These are phyloP conservation scores for Paulownia fortunei DNA, from an alignment of 257 asterid genomes.

Conservation along the genomic window DNA sequence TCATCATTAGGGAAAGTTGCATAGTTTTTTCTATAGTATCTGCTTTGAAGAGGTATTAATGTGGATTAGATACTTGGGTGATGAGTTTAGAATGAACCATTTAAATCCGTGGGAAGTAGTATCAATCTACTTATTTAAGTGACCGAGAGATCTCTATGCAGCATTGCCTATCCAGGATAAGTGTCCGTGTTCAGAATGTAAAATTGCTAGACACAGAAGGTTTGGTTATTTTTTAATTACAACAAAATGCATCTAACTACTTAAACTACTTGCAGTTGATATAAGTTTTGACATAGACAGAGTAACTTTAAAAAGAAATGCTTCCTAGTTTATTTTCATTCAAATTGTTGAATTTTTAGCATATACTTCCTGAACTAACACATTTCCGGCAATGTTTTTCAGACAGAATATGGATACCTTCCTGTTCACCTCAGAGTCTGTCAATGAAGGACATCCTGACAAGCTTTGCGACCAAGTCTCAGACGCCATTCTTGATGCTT, in stretches of 20 bases:
- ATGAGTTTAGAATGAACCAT: no score
- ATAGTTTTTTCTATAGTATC: background rate
- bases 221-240: background rate
- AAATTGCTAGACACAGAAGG: background rate
- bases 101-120: no score
- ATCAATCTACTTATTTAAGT: background rate
- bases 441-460: slow-evolving; percentile 77
- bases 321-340: background rate
- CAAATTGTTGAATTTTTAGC: background rate
- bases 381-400: slow-evolving; percentile 5
- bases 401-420: slow-evolving; percentile 56
- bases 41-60: background rate
- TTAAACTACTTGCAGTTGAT: no score
- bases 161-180: background rate
- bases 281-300: no score
- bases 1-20: no score
- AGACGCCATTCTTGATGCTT: slow-evolving; percentile 71
- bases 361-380: background rate
- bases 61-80: background rate
- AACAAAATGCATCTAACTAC: no score
- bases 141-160: background rate
- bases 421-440: slow-evolving; percentile 69
- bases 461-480: slow-evolving; percentile 81
- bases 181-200: background rate
- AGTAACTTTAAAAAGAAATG: no score